Percentiles rank a stretch among this genome's conserved stretches.
Evolutionary conservation across 352 stramenopile genomes (phyloP).

Genomic region (Pythium apleroticum): DNA sequence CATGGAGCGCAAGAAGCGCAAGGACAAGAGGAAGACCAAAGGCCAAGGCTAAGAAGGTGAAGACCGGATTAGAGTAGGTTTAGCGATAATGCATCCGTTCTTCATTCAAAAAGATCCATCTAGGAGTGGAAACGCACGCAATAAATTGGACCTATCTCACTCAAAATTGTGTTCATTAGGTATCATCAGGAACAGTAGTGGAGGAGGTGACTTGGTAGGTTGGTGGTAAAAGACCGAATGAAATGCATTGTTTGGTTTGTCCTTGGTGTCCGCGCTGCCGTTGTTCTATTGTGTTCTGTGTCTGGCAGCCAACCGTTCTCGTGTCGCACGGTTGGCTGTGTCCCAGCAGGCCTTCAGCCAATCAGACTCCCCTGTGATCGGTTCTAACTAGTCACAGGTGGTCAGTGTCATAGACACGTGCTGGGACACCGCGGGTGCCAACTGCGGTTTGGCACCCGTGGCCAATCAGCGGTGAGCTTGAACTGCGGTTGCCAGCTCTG

Average conservation of each 20-base stretch:
- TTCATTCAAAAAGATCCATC: too few relatives aligned
- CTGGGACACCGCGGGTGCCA: background rate
- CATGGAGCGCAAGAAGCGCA: too few relatives aligned
- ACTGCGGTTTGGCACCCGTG: background rate
- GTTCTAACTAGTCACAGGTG: background rate
- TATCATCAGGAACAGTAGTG: too few relatives aligned
- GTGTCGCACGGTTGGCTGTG: background rate
- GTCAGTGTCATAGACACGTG: background rate
- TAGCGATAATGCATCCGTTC: too few relatives aligned
- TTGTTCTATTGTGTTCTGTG: background rate
- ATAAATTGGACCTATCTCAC: too few relatives aligned
- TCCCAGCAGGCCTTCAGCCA: background rate
- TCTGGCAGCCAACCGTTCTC: background rate
- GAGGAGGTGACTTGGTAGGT: background rate
- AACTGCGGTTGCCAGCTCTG: background rate
- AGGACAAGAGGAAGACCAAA: too few relatives aligned
- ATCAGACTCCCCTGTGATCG: background rate
- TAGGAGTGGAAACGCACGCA: too few relatives aligned
- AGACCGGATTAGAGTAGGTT: too few relatives aligned
- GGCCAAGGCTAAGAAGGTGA: too few relatives aligned
- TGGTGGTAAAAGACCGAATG: constrained; percentile 4
- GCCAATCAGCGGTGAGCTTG: background rate
- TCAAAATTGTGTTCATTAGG: too few relatives aligned
- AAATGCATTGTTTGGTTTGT: background rate
- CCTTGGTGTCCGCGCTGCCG: background rate